Conservation (phyloP, 2,329 filamentous ascomycete species). For the Penicillium sp. region DNA sequence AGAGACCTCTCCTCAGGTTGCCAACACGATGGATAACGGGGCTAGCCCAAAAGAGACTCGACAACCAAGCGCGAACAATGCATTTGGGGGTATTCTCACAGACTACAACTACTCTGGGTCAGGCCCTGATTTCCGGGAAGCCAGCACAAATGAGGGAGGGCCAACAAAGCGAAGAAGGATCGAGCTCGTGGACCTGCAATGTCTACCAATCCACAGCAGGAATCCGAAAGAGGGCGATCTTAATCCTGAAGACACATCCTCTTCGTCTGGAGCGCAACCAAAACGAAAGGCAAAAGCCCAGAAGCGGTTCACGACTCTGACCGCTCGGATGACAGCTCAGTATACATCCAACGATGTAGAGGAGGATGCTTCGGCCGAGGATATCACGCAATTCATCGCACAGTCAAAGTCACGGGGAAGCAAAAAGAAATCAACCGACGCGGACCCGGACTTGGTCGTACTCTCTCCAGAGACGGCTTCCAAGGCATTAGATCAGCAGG, state of each 20-base stretch:
- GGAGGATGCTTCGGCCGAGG: constrained; percentile 9
- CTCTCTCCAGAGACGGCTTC: constrained; percentile 70
- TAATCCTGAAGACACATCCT: constrained; percentile 18
- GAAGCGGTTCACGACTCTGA: constrained; percentile 76
- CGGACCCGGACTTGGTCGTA: constrained; percentile 56
- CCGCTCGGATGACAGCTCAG: constrained; percentile 72
- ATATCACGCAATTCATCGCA: constrained; percentile 12
- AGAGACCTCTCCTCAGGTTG: constrained; percentile 35
- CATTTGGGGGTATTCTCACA: constrained; percentile 42
- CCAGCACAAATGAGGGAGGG: constrained; percentile 20
- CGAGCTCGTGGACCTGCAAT: constrained; percentile 35
- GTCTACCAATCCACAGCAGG: constrained; percentile 16
- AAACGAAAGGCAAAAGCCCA: constrained; percentile 49
- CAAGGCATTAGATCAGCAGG: constrained; percentile 66
- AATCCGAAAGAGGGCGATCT: constrained; percentile 13
- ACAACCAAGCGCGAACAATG: not conserved
- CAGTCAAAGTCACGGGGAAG: constrained; percentile 27
- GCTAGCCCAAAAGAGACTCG: not conserved
- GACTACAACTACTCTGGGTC: constrained; percentile 43
- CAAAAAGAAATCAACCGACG: constrained; percentile 27
- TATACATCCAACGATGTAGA: constrained; percentile 54
- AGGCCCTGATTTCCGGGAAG: constrained; percentile 12
- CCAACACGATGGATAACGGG: constrained; percentile 20
- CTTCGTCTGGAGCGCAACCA: constrained; percentile 11
- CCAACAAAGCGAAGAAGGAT: constrained; percentile 43